Conservation (phyloP, 2,329 filamentous ascomycete genomes). For the Cercospora canescens region DNA sequence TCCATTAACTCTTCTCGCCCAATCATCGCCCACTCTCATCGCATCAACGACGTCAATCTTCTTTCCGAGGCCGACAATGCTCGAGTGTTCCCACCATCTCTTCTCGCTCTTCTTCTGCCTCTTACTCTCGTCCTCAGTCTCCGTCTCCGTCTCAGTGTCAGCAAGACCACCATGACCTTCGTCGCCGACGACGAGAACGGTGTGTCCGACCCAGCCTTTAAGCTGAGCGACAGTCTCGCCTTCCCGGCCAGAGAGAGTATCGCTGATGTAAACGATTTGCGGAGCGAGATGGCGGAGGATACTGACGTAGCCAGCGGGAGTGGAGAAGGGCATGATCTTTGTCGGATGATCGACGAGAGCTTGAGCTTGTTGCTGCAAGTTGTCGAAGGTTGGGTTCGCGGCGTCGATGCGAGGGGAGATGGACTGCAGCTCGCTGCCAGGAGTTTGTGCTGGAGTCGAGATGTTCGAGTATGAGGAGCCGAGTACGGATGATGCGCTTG, state of each 20-base stretch:
- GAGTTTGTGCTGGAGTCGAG: conserved; percentile 61
- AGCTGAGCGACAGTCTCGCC: conserved; percentile 72
- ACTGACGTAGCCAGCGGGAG: conserved; percentile 77
- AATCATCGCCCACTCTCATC: conserved; percentile 80
- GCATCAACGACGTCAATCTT: conserved; percentile 87
- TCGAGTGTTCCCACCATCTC: conserved; percentile 77
- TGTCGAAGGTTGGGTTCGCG: conserved; percentile 59
- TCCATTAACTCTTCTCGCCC: conserved; percentile 74
- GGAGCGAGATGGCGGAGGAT: conserved; percentile 84
- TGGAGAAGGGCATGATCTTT: conserved; percentile 87
- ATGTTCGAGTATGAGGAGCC: conserved; percentile 89
- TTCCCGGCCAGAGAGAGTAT: conserved; percentile 66
- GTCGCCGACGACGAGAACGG: conserved; percentile 63
- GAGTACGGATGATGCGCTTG: conserved; percentile 60
- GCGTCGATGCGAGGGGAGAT: conserved; percentile 45
- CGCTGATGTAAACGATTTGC: conserved; percentile 80
- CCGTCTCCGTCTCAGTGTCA: conserved; percentile 71
- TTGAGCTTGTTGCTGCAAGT: conserved; percentile 77
- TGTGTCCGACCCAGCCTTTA: conserved; percentile 62
- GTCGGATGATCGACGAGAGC: conserved; percentile 78
- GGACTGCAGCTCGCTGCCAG: conserved; percentile 57
- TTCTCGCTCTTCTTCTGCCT: conserved; percentile 47
- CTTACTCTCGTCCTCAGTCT: conserved; percentile 59
- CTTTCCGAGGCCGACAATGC: conserved; percentile 81
- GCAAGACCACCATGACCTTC: conserved; percentile 79